Evolutionary conservation across 2,329 filamentous ascomycete genomes (phyloP).

Genomic region (Fusarium buharicum): DNA sequence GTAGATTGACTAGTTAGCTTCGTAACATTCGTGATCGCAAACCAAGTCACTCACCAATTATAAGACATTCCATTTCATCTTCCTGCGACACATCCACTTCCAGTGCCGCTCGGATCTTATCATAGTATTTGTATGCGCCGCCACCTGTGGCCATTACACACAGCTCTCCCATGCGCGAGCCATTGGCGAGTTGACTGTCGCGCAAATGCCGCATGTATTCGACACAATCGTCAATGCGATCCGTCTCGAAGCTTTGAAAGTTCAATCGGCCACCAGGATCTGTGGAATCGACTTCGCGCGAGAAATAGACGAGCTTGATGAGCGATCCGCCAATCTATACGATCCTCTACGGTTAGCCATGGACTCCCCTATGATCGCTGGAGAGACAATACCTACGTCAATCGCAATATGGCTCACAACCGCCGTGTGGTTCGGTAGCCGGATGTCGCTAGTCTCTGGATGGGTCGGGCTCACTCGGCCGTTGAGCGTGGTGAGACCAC

Average conservation of each 20-base stretch:
- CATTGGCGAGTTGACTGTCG: slow-evolving; percentile 83
- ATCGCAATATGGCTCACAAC: slow-evolving; percentile 97
- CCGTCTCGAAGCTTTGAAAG: slow-evolving; percentile 96
- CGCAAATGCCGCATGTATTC: slow-evolving; percentile 90
- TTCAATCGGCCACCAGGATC: slow-evolving; percentile 90
- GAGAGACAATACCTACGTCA: slow-evolving; percentile 72
- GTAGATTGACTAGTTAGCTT: slow-evolving; percentile 14
- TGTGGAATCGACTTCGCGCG: slow-evolving; percentile 81
- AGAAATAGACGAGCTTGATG: slow-evolving; percentile 97
- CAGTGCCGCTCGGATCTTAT: slow-evolving; percentile 83
- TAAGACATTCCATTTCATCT: slow-evolving; percentile 99
- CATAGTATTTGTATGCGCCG: slow-evolving; percentile 96
- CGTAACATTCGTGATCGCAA: background rate
- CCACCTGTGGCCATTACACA: slow-evolving; percentile 97
- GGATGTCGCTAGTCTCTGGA: slow-evolving; percentile 87
- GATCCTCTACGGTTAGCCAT: slow-evolving; percentile 28
- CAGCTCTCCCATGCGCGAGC: slow-evolving; percentile 74
- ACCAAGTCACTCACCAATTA: slow-evolving; percentile 74
- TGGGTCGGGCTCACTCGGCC: slow-evolving; percentile 61
- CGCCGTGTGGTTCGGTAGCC: slow-evolving; percentile 94
- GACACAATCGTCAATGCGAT: slow-evolving; percentile 91
- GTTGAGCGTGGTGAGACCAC: slow-evolving; percentile 45
- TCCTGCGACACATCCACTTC: slow-evolving; percentile 90
- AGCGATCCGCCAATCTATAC: slow-evolving; percentile 90
- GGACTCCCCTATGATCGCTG: slow-evolving; percentile 13